Conservation (phyloP, 73 alveolate species). For the Breviolum minutum region DNA sequence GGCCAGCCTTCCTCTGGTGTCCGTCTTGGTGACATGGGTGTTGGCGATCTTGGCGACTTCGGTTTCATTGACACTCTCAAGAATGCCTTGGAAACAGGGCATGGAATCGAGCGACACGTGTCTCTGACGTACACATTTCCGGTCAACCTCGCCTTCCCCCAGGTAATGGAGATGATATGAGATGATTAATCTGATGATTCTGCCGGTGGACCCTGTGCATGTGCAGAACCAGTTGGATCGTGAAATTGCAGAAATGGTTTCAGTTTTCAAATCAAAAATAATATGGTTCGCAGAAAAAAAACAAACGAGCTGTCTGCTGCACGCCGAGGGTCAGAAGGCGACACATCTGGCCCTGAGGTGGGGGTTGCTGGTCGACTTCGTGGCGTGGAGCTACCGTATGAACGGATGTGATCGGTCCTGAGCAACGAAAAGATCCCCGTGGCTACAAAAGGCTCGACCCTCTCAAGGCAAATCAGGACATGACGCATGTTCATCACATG, state of each 20-base stretch:
- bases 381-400: slow-evolving; percentile 90
- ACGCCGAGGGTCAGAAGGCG: slow-evolving; percentile 59
- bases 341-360: slow-evolving; percentile 76
- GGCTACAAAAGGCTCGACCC: neutral
- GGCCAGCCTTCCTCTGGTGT: slow-evolving; percentile 66
- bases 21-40: slow-evolving; percentile 58
- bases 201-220: neutral
- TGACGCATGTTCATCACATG: no score
- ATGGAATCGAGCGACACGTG: neutral
- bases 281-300: neutral
- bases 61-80: slow-evolving; percentile 85
- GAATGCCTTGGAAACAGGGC: slow-evolving; percentile 5
- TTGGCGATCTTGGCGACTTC: slow-evolving; percentile 81
- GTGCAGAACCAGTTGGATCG: neutral
- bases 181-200: no score
- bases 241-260: no score
- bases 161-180: no score
- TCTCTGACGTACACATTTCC: neutral
- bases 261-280: no score
- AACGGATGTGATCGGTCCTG: slow-evolving; percentile 68
- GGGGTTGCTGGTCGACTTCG: slow-evolving; percentile 90
- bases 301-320: no score
- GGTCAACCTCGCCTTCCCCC: no score
- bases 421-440: neutral
- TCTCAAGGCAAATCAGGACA: neutral